These are phyloP conservation scores for Barnettozyma californica DNA, from an alignment of 805 yeast genomes.

Conservation along the genomic window DNA sequence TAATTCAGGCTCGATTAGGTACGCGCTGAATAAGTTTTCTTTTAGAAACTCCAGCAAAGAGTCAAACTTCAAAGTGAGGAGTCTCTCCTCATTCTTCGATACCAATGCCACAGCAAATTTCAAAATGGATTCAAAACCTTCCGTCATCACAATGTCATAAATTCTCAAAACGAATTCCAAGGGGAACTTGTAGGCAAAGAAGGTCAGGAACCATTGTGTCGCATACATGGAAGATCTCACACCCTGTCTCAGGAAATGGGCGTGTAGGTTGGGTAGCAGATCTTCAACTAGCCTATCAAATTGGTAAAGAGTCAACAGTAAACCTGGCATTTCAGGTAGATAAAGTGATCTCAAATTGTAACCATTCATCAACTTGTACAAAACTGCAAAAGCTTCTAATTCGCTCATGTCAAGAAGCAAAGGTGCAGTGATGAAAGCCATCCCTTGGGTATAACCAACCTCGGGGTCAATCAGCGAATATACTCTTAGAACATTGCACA, in stretches of 20 bases:
- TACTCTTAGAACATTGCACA: constrained; percentile 73
- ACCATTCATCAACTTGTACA: constrained; percentile 77
- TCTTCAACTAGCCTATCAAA: constrained; percentile 86
- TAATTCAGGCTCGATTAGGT: constrained; percentile 33
- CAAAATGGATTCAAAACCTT: constrained; percentile 83
- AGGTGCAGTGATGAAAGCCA: constrained; percentile 91
- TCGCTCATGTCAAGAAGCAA: constrained; percentile 75
- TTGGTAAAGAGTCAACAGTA: constrained; percentile 79
- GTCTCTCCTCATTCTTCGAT: constrained; percentile 54
- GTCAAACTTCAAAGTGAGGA: constrained; percentile 68
- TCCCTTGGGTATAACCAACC: constrained; percentile 97
- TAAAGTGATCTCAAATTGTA: constrained; percentile 77
- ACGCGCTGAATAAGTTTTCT: constrained; percentile 70
- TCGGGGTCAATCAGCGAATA: constrained; percentile 85
- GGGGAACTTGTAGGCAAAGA: constrained; percentile 94
- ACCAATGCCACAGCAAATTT: constrained; percentile 81
- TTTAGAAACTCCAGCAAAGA: constrained; percentile 70
- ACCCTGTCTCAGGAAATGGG: constrained; percentile 81
- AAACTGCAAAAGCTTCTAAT: constrained; percentile 76
- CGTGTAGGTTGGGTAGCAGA: constrained; percentile 60
- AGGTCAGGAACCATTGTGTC: constrained; percentile 93
- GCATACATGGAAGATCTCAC: constrained; percentile 94
- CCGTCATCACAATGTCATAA: constrained; percentile 82
- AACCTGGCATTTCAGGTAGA: constrained; percentile 89
- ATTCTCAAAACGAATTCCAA: constrained; percentile 81